Evolutionary conservation across 352 stramenopile genomes (phyloP).

Genomic region (Aphanomyces stellatus): DNA sequence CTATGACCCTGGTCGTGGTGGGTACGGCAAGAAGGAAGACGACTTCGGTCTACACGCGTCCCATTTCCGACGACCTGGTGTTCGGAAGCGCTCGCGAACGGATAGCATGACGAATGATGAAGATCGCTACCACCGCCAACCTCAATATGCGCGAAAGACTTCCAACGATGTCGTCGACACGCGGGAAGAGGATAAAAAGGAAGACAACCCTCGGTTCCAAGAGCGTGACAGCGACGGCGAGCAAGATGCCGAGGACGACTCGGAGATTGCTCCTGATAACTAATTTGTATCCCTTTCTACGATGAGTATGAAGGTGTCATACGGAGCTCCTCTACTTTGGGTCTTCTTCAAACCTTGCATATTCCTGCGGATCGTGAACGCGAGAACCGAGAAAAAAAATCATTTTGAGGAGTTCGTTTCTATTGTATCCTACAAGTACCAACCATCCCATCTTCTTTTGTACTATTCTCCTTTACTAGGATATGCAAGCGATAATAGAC

Average conservation of each 20-base stretch:
- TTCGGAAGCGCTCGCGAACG: constrained; percentile 44
- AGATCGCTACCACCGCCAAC: constrained; percentile 1
- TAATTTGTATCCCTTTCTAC: constrained; percentile 11
- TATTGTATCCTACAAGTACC: no score
- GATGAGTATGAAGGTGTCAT: no score
- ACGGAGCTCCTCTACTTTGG: no score
- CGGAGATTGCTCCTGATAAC: constrained; percentile 4
- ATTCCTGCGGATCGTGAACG: no score
- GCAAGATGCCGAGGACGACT: constrained; percentile 2
- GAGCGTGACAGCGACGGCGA: constrained; percentile 33
- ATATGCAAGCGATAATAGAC: no score
- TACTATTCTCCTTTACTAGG: no score
- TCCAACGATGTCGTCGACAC: no score
- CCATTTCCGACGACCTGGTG: constrained; percentile 57
- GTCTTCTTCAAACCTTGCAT: no score
- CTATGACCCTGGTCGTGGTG: constrained; percentile 70
- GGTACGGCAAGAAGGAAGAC: constrained; percentile 61
- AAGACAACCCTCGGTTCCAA: constrained; percentile 56
- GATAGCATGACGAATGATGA: constrained; percentile 36
- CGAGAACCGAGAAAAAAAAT: no score
- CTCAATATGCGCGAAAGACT: not conserved
- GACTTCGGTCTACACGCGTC: constrained; percentile 31
- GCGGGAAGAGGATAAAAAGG: constrained; percentile 22
- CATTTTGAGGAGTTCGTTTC: no score
- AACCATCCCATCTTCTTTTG: no score